phyloP scores from a whole-genome alignment of 202 grass and related monocot species.

The Musa balbisiana region DNA sequence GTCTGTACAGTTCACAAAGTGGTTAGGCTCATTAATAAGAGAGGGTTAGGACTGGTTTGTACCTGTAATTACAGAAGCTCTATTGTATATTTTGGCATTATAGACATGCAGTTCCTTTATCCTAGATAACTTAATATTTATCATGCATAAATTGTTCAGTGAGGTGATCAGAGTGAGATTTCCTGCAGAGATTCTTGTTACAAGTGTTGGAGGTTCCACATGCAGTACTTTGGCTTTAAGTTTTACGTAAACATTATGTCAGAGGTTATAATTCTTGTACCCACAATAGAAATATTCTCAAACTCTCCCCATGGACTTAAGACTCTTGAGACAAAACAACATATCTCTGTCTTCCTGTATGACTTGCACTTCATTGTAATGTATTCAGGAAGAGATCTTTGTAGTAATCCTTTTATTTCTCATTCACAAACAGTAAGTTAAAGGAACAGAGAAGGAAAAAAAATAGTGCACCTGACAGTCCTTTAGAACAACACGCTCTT shows the following conservation, averaged over 20 bases:
- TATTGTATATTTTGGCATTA: no score
- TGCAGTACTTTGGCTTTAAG: background rate
- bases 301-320: background rate
- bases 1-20: no score
- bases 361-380: background rate
- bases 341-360: background rate
- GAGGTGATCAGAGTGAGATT: no score
- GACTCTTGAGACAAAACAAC: background rate
- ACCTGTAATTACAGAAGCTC: no score
- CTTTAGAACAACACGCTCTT: conserved; percentile 23
- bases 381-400: background rate
- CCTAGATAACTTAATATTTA: no score
- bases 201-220: background rate
- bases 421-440: conserved; percentile 11
- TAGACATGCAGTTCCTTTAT: no score
- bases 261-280: background rate
- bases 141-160: no score
- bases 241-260: background rate
- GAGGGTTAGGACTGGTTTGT: no score
- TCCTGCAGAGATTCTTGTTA: background rate
- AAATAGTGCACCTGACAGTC: conserved; percentile 5
- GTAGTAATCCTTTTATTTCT: background rate
- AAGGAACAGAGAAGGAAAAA: conserved; percentile 33
- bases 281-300: background rate
- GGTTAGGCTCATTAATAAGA: no score